These are phyloP conservation scores for Hygrophorus pudorinus DNA, from an alignment of 768 basidiomycete species.

Conservation along the genomic window DNA sequence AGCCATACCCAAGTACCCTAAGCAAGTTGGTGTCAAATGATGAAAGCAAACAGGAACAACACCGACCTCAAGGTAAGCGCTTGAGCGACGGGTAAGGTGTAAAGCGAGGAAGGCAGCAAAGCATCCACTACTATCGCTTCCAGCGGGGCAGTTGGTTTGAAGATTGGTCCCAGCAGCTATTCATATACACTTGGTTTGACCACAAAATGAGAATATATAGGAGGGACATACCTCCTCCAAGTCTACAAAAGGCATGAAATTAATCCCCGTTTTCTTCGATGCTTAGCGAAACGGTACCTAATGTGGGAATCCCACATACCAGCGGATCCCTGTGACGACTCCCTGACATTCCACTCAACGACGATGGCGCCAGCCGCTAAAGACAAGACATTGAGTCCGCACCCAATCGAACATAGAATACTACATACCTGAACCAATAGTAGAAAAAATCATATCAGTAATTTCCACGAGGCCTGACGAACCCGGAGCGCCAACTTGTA, in stretches of 20 bases:
- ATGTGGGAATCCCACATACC: constrained; percentile 55
- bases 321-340: constrained; percentile 41
- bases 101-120: constrained; percentile 57
- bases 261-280: too few species aligned
- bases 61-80: constrained; percentile 55
- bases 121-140: constrained; percentile 36
- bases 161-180: constrained; percentile 50
- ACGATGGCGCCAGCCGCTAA: constrained; percentile 33
- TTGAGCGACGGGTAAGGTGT: constrained; percentile 44
- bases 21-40: background rate
- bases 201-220: background rate
- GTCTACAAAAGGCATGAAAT: constrained; percentile 14
- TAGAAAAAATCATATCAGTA: constrained; percentile 53
- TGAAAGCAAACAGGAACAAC: background rate
- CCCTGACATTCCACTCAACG: constrained; percentile 26
- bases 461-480: constrained; percentile 49
- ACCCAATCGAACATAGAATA: background rate
- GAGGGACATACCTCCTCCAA: constrained; percentile 28
- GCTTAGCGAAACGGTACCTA: constrained; percentile 27
- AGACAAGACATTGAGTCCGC: background rate
- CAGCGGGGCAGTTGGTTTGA: constrained; percentile 37
- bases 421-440: constrained; percentile 37
- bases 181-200: background rate
- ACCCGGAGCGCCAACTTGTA: constrained; percentile 41
- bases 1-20: constrained; percentile 74